Evolutionary conservation across 805 yeast species (phyloP).

Genomic region (Phaffomyces thermotolerans): DNA sequence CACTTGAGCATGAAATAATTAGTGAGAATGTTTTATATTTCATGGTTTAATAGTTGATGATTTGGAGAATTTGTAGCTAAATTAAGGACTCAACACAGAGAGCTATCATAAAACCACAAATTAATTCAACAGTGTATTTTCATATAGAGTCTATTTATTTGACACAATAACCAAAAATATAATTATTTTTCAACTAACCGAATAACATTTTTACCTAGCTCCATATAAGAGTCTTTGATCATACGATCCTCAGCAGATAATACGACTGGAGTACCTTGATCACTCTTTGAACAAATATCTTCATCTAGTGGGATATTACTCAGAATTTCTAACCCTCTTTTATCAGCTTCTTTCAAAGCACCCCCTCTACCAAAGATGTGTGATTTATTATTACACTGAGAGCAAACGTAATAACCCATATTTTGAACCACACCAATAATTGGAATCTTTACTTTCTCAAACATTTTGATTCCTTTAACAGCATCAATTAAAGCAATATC

Average conservation of each 20-base stretch:
- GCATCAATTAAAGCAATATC: conserved; percentile 80
- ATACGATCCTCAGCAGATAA: conserved; percentile 33
- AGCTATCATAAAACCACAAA: too few relatives aligned
- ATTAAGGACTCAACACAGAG: too few relatives aligned
- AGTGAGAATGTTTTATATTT: neutral
- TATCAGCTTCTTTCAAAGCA: conserved; percentile 41
- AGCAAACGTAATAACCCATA: conserved; percentile 73
- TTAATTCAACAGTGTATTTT: too few relatives aligned
- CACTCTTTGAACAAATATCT: conserved; percentile 53
- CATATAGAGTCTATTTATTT: neutral
- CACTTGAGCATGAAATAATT: neutral
- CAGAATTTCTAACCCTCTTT: conserved; percentile 41
- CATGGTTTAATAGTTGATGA: too few relatives aligned
- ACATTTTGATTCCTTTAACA: conserved; percentile 73
- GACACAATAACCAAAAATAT: neutral
- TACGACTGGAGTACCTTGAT: conserved; percentile 58
- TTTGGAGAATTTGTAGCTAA: too few relatives aligned
- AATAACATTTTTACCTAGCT: conserved; percentile 33
- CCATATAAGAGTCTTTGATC: conserved; percentile 36
- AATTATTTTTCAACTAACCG: neutral
- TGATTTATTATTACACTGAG: conserved; percentile 65
- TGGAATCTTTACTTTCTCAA: conserved; percentile 62
- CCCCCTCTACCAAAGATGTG: conserved; percentile 68
- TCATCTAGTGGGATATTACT: conserved; percentile 65
- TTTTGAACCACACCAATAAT: conserved; percentile 74